phyloP scores from a whole-genome alignment of 1,139 yeast species.

The Kodamaea fungicola region DNA sequence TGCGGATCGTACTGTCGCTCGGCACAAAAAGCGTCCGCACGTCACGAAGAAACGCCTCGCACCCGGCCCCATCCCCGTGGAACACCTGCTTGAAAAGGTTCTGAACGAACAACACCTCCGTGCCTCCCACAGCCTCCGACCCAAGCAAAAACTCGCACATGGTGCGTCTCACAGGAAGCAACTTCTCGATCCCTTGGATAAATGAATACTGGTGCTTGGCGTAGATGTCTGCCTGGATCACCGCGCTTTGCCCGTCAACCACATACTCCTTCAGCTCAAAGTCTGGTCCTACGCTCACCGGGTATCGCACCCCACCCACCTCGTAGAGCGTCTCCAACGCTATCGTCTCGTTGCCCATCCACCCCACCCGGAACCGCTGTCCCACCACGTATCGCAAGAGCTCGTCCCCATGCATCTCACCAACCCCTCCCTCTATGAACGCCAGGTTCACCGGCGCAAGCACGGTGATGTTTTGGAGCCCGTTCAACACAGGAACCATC shows the following conservation, averaged over 20 bases:
- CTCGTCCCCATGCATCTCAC: slow-evolving; percentile 16
- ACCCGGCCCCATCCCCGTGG: slow-evolving; percentile 16
- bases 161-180: slow-evolving; percentile 43
- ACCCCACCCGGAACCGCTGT: slow-evolving; percentile 35
- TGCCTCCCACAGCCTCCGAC: slow-evolving; percentile 15
- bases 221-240: slow-evolving; percentile 60
- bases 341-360: slow-evolving; percentile 24
- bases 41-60: slow-evolving; percentile 27
- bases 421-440: slow-evolving; percentile 36
- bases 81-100: slow-evolving; percentile 33
- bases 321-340: slow-evolving; percentile 31
- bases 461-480: slow-evolving; percentile 64
- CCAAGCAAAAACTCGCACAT: slow-evolving; percentile 39
- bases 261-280: slow-evolving; percentile 27
- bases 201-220: slow-evolving; percentile 71
- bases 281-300: slow-evolving; percentile 29
- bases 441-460: slow-evolving; percentile 89
- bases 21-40: slow-evolving; percentile 36
- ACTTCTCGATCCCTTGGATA: slow-evolving; percentile 65
- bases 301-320: slow-evolving; percentile 16
- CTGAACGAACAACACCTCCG: slow-evolving; percentile 24
- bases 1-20: slow-evolving; percentile 24
- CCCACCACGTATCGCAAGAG: slow-evolving; percentile 33
- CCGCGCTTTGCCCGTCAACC: slow-evolving; percentile 48
- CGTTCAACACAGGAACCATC: slow-evolving; percentile 65